Base-by-base conservation (phyloP, 345 rosid species). In the Aegle marmelos region DNA sequence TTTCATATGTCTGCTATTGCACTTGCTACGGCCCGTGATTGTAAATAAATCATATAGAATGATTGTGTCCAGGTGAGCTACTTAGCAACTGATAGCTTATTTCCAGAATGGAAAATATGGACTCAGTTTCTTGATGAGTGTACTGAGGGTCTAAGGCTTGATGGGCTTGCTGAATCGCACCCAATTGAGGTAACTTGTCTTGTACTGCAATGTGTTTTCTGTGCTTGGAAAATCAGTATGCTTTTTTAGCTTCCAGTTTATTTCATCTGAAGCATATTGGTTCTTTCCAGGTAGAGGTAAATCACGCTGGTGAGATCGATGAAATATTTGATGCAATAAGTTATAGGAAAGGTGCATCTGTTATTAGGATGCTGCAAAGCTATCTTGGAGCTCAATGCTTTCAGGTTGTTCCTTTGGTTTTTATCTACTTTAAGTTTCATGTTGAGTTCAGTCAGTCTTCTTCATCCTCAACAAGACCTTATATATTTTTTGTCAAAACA, bases 51-150 rank as follows among this genome's bases (percentile, higher is more conserved):
- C 73, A n/a, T 72, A 66, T 72, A 7, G 70, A 75, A 57, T 72
- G 31, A 70, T 78, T 53, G 54, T 79, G 17, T 75, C 78, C 93
- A 96, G 99, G 93, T 94, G 79, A 96, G 99, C 90, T 94, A 96
- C 88, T 88, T 96, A 85, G 97, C 98, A 39, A 82, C 90, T 75
- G 99, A 96, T 88, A 80, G 86, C 85, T 84, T 96, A 85, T 94
- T 96, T 84, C 98, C 99, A 34, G 94, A 94, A 79, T 96, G 98
- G 99, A 94, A 94, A 80, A 89, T 92, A 74, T 96, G 99, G 98
- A 96, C 97, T 76, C 99, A 96, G 88, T 96, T 96, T 90, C 89
- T 96, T 82, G 93, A 89, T 68, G 97, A 94, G 88, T 86, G 83
- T 79, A 94, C 95, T 30, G 89, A 80, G 62, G 98, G 98, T 78